These are phyloP conservation scores for Fusarium nematophilum DNA, from an alignment of 2,329 filamentous ascomycete species.

Conservation along the genomic window DNA sequence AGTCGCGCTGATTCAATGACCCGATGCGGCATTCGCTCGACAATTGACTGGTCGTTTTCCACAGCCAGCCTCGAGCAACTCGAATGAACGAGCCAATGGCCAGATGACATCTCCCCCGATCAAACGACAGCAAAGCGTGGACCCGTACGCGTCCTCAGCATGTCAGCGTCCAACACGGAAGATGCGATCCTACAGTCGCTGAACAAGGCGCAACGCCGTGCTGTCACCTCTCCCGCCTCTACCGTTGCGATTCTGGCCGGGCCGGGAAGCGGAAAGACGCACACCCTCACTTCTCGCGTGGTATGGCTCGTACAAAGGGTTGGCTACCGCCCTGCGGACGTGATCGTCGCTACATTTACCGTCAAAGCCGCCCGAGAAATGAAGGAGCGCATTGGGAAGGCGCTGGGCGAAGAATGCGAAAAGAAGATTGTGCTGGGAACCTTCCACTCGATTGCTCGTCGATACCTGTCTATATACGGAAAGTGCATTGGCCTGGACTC, in stretches of 20 bases:
- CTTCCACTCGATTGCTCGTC: conserved; percentile 91
- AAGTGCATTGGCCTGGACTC: conserved; percentile 82
- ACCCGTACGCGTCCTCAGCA: conserved; percentile 39
- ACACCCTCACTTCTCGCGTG: conserved; percentile 92
- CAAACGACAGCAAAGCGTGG: conserved; percentile 31
- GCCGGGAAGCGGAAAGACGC: conserved; percentile 87
- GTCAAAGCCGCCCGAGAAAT: conserved; percentile 95
- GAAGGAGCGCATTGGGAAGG: conserved; percentile 83
- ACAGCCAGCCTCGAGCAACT: neutral
- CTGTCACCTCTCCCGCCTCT: conserved; percentile 63
- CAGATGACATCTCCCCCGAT: conserved; percentile 23
- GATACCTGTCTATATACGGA: conserved; percentile 87
- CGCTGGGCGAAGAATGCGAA: conserved; percentile 82
- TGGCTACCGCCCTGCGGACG: conserved; percentile 82
- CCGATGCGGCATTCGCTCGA: neutral
- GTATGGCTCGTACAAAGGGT: conserved; percentile 84
- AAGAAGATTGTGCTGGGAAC: conserved; percentile 87
- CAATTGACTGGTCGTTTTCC: neutral
- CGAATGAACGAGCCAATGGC: conserved; percentile 2
- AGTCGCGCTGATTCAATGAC: conserved; percentile 7
- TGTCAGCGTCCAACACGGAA: conserved; percentile 42
- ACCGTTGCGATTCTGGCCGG: conserved; percentile 76
- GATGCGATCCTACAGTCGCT: conserved; percentile 59
- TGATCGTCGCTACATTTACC: conserved; percentile 96
- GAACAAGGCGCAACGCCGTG: conserved; percentile 66